Evolutionary conservation across 768 basidiomycete species (phyloP).

Genomic region (Lentinula sp.): DNA sequence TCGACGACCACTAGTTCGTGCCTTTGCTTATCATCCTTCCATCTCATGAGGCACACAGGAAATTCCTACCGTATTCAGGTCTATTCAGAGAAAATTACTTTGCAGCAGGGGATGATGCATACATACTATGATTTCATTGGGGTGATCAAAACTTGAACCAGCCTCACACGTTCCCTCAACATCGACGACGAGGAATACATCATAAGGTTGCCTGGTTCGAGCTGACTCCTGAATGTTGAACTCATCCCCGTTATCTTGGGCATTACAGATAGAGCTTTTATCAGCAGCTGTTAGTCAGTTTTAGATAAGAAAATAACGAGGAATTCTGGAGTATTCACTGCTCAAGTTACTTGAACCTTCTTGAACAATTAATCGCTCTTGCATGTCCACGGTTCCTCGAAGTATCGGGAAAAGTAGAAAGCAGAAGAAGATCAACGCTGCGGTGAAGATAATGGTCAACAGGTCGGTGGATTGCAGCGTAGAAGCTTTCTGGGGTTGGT

Average conservation of each 20-base stretch:
- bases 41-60: slow-evolving; percentile 84
- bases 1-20: slow-evolving; percentile 61
- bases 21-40: slow-evolving; percentile 57
- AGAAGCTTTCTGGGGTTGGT: neutral
- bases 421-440: neutral
- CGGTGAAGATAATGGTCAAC: neutral
- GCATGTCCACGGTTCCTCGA: neutral
- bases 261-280: neutral
- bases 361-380: neutral
- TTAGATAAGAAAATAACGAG: neutral
- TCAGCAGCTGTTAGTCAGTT: neutral
- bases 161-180: slow-evolving; percentile 79
- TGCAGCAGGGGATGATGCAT: slow-evolving; percentile 22
- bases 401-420: neutral
- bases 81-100: neutral
- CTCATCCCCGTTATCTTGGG: neutral
- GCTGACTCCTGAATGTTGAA: neutral
- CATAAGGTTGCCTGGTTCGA: slow-evolving; percentile 30
- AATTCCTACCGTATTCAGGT: slow-evolving; percentile 61
- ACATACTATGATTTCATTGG: slow-evolving; percentile 95
- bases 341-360: neutral
- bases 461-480: neutral
- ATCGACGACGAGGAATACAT: slow-evolving; percentile 83
- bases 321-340: neutral
- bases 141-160: slow-evolving; percentile 72